These are phyloP conservation scores for Cudoniella acicularis DNA, from an alignment of 495 filamentous ascomycete species.

Conservation along the genomic window DNA sequence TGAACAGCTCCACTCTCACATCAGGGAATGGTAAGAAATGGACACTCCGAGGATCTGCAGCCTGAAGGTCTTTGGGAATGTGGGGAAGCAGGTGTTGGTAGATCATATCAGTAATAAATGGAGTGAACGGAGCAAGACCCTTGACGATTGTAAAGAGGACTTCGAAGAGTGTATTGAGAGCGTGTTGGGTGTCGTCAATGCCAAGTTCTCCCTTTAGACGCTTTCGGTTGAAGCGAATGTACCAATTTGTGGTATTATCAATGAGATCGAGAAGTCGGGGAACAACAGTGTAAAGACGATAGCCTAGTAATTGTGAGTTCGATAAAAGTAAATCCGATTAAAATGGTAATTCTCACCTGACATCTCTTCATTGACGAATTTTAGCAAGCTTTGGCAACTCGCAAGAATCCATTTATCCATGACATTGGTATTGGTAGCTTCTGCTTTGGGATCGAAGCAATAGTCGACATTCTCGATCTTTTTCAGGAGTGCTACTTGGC, in stretches of 20 bases:
- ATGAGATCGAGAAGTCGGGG: slow-evolving; percentile 83
- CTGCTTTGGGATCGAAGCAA: slow-evolving; percentile 71
- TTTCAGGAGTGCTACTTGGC: slow-evolving; percentile 89
- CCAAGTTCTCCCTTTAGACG: slow-evolving; percentile 93
- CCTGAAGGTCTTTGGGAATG: slow-evolving; percentile 61
- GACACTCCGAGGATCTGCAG: slow-evolving; percentile 73
- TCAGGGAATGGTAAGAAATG: slow-evolving; percentile 92
- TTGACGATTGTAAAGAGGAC: slow-evolving; percentile 85
- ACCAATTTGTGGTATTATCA: slow-evolving; percentile 98
- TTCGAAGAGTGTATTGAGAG: slow-evolving; percentile 95
- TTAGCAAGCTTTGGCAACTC: slow-evolving; percentile 84
- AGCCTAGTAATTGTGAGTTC: slow-evolving; percentile 39
- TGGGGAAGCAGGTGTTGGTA: slow-evolving; percentile 81
- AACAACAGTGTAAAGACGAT: slow-evolving; percentile 91
- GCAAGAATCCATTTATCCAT: slow-evolving; percentile 98
- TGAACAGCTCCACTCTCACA: slow-evolving; percentile 82
- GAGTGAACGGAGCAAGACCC: slow-evolving; percentile 89
- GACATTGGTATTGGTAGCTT: slow-evolving; percentile 78
- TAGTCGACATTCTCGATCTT: slow-evolving; percentile 80
- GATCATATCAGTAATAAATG: slow-evolving; percentile 93
- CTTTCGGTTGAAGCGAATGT: slow-evolving; percentile 97
- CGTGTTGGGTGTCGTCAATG: slow-evolving; percentile 81
- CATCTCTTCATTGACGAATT: slow-evolving; percentile 97
- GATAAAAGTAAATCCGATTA: neutral
- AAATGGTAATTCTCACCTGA: slow-evolving; percentile 43